Base-by-base conservation (phyloP, 495 filamentous ascomycete genomes). In the Apiosordaria backusii region DNA sequence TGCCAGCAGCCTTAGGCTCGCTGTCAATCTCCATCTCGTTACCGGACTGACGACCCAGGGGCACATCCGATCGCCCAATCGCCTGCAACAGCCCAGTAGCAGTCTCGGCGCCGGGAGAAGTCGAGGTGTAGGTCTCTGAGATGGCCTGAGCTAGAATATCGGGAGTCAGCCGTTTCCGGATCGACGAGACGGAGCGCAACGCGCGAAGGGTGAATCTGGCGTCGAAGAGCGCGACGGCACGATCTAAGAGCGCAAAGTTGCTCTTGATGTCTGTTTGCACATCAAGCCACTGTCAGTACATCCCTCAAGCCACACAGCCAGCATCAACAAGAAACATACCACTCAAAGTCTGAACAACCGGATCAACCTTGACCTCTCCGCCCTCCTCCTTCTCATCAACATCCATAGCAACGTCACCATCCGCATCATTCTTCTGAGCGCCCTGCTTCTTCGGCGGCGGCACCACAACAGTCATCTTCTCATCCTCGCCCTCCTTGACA, bases 221-320 rank as follows among this genome's bases (percentile, higher is more conserved):
- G 81, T 99, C 95, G 75, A 98, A 99, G 71, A 97, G 86, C 67
- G 89, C 81, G 66, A 98, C 93, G 68, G 95, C 95, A 73, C 92
- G 90, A 70, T 97, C 93, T 66, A 99, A 86, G 26, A 97, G 86
- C 62, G 85, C 84, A 74, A 97, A 97, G 79, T 96, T 97, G 83
- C 84, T 86, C 80, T 93, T 93, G 83, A 98, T 97, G 75, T 97
- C 95, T 96, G 70, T 57, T 21, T 35, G 54, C 18, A 4, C 21
- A 23, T 19, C 6, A 19, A 57, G 7, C 13, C 16, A 75, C 76
- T 6, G 18, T 13, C 58, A 26, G 9, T 24, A 74, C 68, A 63
- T 60, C 60, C 4, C 60, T 54, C 50, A 50, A 29, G n/a, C n/a
- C n/a, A n/a, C n/a, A 15, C 19, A 62, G 7, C 54, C 25, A 22